Conservation (phyloP, 805 yeast genomes). For the Starmera pachycereana region DNA sequence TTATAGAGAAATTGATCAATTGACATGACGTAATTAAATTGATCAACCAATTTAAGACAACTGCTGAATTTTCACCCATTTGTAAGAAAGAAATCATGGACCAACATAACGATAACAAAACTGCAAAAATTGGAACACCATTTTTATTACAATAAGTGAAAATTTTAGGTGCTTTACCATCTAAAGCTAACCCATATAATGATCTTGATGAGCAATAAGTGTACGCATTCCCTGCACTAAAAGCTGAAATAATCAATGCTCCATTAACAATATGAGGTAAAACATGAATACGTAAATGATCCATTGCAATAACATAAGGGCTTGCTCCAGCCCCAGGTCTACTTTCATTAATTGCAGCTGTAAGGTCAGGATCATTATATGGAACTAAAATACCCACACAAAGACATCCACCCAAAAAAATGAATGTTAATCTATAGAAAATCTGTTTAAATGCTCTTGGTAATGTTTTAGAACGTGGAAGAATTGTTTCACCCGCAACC, state of each 20-base stretch:
- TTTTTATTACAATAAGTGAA: slow-evolving; percentile 50
- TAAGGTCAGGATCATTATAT: slow-evolving; percentile 51
- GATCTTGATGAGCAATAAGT: slow-evolving; percentile 64
- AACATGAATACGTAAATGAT: slow-evolving; percentile 49
- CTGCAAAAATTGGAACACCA: slow-evolving; percentile 64
- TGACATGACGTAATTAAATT: slow-evolving; percentile 65
- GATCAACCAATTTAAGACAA: slow-evolving; percentile 63
- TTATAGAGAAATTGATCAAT: slow-evolving; percentile 47
- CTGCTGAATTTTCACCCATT: slow-evolving; percentile 44
- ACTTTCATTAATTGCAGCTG: slow-evolving; percentile 45
- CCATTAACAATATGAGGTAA: slow-evolving; percentile 76
- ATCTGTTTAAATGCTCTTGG: slow-evolving; percentile 77
- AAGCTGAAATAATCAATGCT: slow-evolving; percentile 61
- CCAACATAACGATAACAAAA: slow-evolving; percentile 42
- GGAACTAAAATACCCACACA: slow-evolving; percentile 74
- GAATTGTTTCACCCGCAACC: slow-evolving; percentile 74
- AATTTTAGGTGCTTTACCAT: slow-evolving; percentile 63
- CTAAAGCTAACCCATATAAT: slow-evolving; percentile 57
- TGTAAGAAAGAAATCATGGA: slow-evolving; percentile 59
- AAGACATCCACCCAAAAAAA: slow-evolving; percentile 66
- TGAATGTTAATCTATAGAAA: slow-evolving; percentile 52
- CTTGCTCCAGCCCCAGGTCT: slow-evolving; percentile 73
- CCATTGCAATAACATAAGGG: slow-evolving; percentile 81
- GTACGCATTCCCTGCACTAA: slow-evolving; percentile 79
- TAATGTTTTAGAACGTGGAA: slow-evolving; percentile 54